Base-by-base conservation (phyloP, 208 protist genomes). In the Herpetomonas muscarum region DNA sequence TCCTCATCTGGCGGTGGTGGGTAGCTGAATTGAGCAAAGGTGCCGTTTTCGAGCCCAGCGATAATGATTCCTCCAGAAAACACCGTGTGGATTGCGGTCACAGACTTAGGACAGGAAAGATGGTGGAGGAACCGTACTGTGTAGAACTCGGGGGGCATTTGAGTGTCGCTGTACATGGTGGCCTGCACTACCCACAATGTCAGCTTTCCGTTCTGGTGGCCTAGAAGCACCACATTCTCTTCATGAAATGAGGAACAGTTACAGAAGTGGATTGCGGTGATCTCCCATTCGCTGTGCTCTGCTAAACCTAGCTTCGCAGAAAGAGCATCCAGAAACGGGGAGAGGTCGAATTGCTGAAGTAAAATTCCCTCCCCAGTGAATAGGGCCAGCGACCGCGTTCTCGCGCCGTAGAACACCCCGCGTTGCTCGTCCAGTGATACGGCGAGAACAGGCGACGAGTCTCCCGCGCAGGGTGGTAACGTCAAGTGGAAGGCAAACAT, bases 401-500 rank as follows among this genome's bases (percentile, higher is more conserved):
- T 83, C 7, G 65, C 74, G 15, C 61, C 71, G 55, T 78, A 75
- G 39, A 74, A 80, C 21, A 75, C 25, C 10, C 55, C 28, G 3
- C 49, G 57, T 19, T 85, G 59, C 10, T 34, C 53, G 25, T 85
- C 76, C 25, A 36, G 34, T 21, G 64, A 65, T 9, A 81, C 37
- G 15, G 59, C 53, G 29, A 44, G 12, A n/a, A 90, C 70, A 0
- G 76, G 41, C 1, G 67, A 66, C 31, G 44, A 42, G 49, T 84
- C 67, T 0, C 58, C 55, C 13, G 47, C 37, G 10, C 60, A 30
- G 17, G 51, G 52, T 12, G 57, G 55, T 3, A 46, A 41, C n/a
- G 49, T 39, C 24, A 77, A 15, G 5, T 51, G 50, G 55, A 85
- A 90, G 46, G 53, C 48, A 19, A 85, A 78, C 31, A 64, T 74